phyloP scores from a whole-genome alignment of 306 rosid species.

The Quercus parvula region DNA sequence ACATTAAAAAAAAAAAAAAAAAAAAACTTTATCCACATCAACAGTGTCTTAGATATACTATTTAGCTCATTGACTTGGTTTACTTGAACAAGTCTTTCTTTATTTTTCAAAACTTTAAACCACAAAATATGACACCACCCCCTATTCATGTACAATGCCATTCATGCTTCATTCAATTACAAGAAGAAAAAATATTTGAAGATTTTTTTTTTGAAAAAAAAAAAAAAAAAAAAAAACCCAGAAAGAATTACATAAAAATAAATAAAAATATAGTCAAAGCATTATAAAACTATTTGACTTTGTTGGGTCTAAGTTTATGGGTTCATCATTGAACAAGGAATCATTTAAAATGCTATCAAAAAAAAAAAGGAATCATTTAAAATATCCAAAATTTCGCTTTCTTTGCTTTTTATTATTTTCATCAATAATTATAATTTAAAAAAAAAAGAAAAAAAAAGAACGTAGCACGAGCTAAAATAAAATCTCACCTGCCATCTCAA shows the following conservation, averaged over 20 bases:
- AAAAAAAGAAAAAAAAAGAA: neutral
- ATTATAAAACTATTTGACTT: neutral
- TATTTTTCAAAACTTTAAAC: neutral
- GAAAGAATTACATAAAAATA: neutral
- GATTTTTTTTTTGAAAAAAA: neutral
- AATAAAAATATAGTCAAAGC: neutral
- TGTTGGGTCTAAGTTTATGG: neutral
- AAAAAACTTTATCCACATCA: neutral
- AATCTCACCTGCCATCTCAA: constrained; percentile 93
- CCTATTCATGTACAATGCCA: no score
- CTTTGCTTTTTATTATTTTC: neutral
- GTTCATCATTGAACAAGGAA: neutral
- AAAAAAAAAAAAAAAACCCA: neutral
- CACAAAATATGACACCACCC: no score
- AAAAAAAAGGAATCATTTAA: neutral
- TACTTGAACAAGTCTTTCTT: neutral
- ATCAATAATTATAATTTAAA: no score
- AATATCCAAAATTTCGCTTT: neutral
- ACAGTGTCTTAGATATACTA: neutral
- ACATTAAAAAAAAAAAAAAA: neutral
- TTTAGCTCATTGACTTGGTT: neutral
- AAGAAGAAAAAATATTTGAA: no score
- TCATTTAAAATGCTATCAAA: neutral
- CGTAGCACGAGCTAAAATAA: neutral
- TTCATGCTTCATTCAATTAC: no score